Percentiles rank a stretch among this genome's conserved stretches.
These are phyloP conservation scores for Lecanoromycetidae sp. DNA, from an alignment of 2,329 filamentous ascomycete species.

Conservation along the genomic window DNA sequence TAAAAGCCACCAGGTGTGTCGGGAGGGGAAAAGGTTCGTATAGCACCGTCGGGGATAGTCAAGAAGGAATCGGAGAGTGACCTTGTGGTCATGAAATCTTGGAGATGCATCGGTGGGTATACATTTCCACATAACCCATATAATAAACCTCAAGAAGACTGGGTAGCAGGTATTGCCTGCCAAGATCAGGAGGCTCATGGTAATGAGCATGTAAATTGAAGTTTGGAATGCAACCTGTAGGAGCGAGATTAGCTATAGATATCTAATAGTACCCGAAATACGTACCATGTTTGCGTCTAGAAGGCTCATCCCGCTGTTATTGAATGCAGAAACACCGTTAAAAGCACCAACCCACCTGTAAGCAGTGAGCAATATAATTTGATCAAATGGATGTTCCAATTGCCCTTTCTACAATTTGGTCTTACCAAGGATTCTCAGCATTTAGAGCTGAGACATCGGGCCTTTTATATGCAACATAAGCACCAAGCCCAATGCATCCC, in stretches of 20 bases:
- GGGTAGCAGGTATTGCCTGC: conserved; percentile 38
- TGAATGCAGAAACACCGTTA: conserved; percentile 43
- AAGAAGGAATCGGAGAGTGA: conserved; percentile 45
- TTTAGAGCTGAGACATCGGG: conserved; percentile 31
- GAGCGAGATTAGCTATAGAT: not conserved
- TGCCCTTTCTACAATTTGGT: too few relatives aligned
- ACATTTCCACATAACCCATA: conserved; percentile 44
- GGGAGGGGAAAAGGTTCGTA: conserved; percentile 48
- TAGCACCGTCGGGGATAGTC: conserved; percentile 53
- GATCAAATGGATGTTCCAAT: not conserved
- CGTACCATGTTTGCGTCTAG: conserved; percentile 41
- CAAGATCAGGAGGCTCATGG: conserved; percentile 26
- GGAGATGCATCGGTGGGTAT: conserved; percentile 28
- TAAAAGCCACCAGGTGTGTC: conserved; percentile 48
- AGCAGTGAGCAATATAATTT: conserved; percentile 22
- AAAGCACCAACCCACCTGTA: conserved; percentile 33
- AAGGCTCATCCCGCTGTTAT: conserved; percentile 44
- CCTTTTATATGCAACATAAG: conserved; percentile 34
- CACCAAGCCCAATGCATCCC: conserved; percentile 35
- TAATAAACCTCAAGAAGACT: conserved; percentile 43
- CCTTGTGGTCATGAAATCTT: conserved; percentile 29
- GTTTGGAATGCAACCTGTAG: conserved; percentile 20
- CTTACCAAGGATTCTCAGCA: conserved; percentile 37
- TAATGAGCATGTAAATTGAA: conserved; percentile 22
- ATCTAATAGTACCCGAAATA: not conserved